phyloP scores from a whole-genome alignment of 805 yeast species.

The Lipomyces sp. region DNA sequence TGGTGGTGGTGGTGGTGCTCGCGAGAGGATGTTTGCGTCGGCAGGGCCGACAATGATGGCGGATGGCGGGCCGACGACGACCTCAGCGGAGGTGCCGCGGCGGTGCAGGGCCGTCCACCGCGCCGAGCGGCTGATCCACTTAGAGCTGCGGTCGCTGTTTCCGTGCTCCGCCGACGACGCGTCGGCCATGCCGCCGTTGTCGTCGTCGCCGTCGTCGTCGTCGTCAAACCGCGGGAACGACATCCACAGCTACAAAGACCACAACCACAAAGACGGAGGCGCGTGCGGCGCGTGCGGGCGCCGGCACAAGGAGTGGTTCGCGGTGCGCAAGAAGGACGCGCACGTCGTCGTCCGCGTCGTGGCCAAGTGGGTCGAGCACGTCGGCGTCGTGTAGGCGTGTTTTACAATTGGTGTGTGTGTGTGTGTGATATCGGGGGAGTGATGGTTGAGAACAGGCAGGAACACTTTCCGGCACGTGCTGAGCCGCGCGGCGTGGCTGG shows the following conservation, averaged over 20 bases:
- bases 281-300: slow-evolving; percentile 19
- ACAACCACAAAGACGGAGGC: too few species aligned
- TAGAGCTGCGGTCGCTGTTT: slow-evolving; percentile 22
- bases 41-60: too few species aligned
- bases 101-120: slow-evolving; percentile 22
- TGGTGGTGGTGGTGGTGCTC: too few species aligned
- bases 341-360: slow-evolving; percentile 10
- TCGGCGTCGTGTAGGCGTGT: slow-evolving; percentile 19
- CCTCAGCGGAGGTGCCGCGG: neutral
- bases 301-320: slow-evolving; percentile 28
- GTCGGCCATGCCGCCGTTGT: neutral
- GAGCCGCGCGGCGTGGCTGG: neutral
- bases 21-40: too few species aligned
- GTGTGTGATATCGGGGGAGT: neutral
- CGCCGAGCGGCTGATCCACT: slow-evolving; percentile 28
- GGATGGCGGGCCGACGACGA: neutral
- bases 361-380: slow-evolving; percentile 19
- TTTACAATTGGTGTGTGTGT: neutral
- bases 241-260: too few species aligned
- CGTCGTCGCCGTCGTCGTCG: too few species aligned
- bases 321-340: slow-evolving; percentile 12
- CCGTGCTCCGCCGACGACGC: slow-evolving; percentile 6
- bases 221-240: too few species aligned
- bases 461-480: neutral
- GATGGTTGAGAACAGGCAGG: slow-evolving; percentile 1